Base-by-base conservation (phyloP, 2,329 filamentous ascomycete genomes). In the Bisporella sp. region DNA sequence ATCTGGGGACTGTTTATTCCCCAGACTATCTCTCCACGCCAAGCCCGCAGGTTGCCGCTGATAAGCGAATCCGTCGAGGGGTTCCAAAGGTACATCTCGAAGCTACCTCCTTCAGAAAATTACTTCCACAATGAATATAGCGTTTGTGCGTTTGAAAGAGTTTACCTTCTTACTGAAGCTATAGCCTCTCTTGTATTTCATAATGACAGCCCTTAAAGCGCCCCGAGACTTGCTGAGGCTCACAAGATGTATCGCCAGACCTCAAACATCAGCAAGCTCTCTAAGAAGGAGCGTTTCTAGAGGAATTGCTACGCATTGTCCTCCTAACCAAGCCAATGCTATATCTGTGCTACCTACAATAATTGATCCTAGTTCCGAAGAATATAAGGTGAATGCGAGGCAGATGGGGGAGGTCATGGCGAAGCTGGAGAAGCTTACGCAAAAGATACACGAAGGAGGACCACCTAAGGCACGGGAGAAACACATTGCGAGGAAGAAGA, bases 401-500 rank as follows among this genome's bases (percentile, higher is more conserved):
- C 81, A 88, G 55, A 95, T 96, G 88, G 74, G 74, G 54, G 81
- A 87, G 59, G 78, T 90, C 49, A 82, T 89, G 64, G 72, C 74
- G 49, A 78, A 77, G 21, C 76, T 97, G 62, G 77, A 84, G 53
- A 73, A 75, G 48, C 75, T 97, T 52, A 89, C 92, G 52, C 71
- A 74, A 44, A 81, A 77, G 58, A 85, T 89, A 50, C 80, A 89
- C 46, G 76, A 79, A 56, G 92, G 92, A 48, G 93, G 93, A 0
- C 72, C 88, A 1, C 78, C 84, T 51, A 93, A 93, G 68, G 88
- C 92, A 4, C 77, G 87, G 52, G 82, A 92, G 57, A 96, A 96
- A 73, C 92, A 97, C 65, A 70, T 95, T 28, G 81, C 84, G 33
- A 77, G 91, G 60, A 88, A 89, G 57, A 97, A 97, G 77, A 96